Evolutionary conservation across 805 yeast genomes (phyloP).

Genomic region (Candida andamanensis): DNA sequence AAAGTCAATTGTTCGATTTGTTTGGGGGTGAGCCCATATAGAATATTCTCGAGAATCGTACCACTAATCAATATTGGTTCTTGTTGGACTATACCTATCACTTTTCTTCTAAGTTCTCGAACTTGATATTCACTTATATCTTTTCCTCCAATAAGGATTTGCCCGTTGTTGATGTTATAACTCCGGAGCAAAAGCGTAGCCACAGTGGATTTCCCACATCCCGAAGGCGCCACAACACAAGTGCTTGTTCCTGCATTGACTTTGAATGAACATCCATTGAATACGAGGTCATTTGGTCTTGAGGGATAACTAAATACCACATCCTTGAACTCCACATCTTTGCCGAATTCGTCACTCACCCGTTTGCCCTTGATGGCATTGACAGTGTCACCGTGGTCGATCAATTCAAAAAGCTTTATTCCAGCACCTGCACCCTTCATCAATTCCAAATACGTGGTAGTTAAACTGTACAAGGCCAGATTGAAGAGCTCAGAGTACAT

Average conservation of each 20-base stretch:
- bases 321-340: conserved; percentile 33
- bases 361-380: conserved; percentile 29
- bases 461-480: conserved; percentile 39
- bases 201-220: conserved; percentile 58
- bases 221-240: conserved; percentile 52
- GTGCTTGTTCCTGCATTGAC: conserved; percentile 34
- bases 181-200: conserved; percentile 50
- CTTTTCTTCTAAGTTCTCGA: conserved; percentile 41
- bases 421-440: conserved; percentile 48
- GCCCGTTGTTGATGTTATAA: conserved; percentile 46
- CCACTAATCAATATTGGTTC: conserved; percentile 58
- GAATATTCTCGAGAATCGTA: conserved; percentile 49
- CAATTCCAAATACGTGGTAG: conserved; percentile 42
- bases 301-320: conserved; percentile 41
- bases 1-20: conserved; percentile 30
- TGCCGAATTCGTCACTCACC: conserved; percentile 12
- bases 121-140: conserved; percentile 46
- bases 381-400: conserved; percentile 33
- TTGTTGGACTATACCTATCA: conserved; percentile 58
- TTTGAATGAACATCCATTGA: conserved; percentile 33
- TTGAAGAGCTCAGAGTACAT: conserved; percentile 42
- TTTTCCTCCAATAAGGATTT: conserved; percentile 47
- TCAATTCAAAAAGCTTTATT: conserved; percentile 37
- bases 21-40: conserved; percentile 43
- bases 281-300: conserved; percentile 30